Evolutionary conservation across 139 green algal genomes (phyloP).

Genomic region (Gonium pectorale): DNA sequence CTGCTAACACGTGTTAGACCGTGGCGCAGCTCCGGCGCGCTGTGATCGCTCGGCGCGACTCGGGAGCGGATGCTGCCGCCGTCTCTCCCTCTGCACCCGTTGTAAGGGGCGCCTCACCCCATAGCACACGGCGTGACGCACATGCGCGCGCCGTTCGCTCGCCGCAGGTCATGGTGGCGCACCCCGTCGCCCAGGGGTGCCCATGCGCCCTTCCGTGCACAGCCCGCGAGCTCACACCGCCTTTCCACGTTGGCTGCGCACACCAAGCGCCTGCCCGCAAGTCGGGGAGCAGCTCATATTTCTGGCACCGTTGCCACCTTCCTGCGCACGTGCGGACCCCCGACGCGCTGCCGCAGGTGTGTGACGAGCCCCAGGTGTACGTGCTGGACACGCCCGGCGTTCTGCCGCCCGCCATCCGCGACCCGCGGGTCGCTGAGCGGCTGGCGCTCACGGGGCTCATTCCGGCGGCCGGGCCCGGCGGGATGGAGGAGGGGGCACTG

Average conservation of each 20-base stretch:
- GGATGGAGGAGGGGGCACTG: conserved; percentile 11
- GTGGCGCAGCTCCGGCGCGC: too few species aligned
- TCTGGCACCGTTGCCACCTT: not conserved
- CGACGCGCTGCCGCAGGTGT: conserved; percentile 40
- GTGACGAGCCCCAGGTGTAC: conserved; percentile 15
- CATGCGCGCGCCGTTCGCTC: too few species aligned
- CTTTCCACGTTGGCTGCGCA: too few species aligned
- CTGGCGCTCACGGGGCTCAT: conserved; percentile 50
- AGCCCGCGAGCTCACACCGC: too few species aligned
- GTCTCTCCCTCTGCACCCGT: not conserved
- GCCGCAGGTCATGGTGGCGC: too few species aligned
- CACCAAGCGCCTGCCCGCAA: not conserved
- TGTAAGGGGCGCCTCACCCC: too few species aligned
- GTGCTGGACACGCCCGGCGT: conserved; percentile 60
- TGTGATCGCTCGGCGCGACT: too few species aligned
- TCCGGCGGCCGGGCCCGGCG: conserved; percentile 23
- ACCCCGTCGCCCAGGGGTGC: not conserved
- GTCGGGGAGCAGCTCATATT: not conserved
- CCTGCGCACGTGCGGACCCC: not conserved
- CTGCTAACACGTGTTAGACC: not conserved
- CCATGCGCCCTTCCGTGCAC: not conserved
- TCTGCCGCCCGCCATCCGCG: conserved; percentile 49
- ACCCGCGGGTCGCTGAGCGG: not conserved
- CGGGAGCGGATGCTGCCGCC: not conserved
- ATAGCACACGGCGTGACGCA: too few species aligned